Base-by-base conservation (phyloP, 1,284 basidiomycete species). In the Lentinus polychrous region DNA sequence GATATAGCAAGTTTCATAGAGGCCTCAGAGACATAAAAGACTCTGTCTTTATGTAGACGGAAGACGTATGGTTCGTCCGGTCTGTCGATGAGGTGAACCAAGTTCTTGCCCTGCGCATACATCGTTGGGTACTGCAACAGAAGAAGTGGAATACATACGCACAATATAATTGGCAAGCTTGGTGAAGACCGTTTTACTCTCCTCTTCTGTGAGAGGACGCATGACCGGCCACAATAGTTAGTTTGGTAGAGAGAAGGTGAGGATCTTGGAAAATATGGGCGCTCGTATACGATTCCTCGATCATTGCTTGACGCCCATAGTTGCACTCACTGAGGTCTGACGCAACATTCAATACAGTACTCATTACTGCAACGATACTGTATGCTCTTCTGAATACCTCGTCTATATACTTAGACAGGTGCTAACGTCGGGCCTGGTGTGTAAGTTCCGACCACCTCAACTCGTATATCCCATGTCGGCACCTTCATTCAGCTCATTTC, bases 1-100 rank as follows among this genome's bases (percentile, higher is more conserved):
- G 92, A 96, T 50, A 93, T 92, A 36, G 87, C 89, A 31, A 96
- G 78, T 51, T 91, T 88, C 84, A 99, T 95, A 14, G 91, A 89
- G 0, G 87, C 82, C 58, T 96, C 89, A 5, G 94, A 93, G 51
- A 93, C 90, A 74, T 96, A 97, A 73, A 85, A 96, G 8, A 97
- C 93, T 51, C 90, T 75, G 68, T 94, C 93, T 63, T 81, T 89
- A 64, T 94, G 92, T 43, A 95, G 69, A 52, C 93, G 81, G 71
- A 96, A 95, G 70, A 92, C 94, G 66, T 94, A 83, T 15, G 86
- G 78, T 64, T 94, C 84, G 66, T 94, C 81, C 65, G 85, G 74
- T 64, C 89, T 71, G 74, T 94, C 84, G 62, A 95, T 81, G 62
- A 95, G 75, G 65, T 94, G 83, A 56, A 98, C 82, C 49, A 97